Conservation (phyloP, 2,329 filamentous ascomycete genomes). For the Penicillium sp. region DNA sequence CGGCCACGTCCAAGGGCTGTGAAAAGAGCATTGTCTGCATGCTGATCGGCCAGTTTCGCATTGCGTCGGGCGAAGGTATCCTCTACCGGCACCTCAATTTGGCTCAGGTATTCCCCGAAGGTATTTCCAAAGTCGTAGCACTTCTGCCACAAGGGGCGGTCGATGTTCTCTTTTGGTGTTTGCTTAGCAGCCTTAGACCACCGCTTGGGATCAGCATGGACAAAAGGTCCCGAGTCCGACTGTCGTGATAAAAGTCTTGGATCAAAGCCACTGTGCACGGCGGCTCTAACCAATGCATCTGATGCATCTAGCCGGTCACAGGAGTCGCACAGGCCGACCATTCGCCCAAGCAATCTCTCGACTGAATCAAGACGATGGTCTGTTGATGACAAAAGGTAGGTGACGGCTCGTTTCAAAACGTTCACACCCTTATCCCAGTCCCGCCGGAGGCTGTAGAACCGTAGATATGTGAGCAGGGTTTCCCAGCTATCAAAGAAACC, state of each 20-base stretch:
- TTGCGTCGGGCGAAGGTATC: constrained; percentile 17
- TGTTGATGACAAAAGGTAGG: constrained; percentile 39
- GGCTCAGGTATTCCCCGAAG: constrained; percentile 30
- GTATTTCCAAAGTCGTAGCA: constrained; percentile 35
- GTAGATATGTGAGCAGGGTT: constrained; percentile 40
- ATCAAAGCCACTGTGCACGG: constrained; percentile 39
- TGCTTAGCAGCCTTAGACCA: constrained; percentile 32
- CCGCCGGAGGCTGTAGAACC: constrained; percentile 37
- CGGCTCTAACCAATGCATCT: constrained; percentile 35
- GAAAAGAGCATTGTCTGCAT: constrained; percentile 29
- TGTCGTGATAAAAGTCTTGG: constrained; percentile 28
- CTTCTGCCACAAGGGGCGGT: constrained; percentile 33
- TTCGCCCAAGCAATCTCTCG: constrained; percentile 39
- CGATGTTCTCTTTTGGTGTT: constrained; percentile 16
- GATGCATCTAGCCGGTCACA: constrained; percentile 34
- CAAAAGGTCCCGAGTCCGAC: constrained; percentile 27
- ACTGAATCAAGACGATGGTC: constrained; percentile 28
- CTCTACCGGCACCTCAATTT: constrained; percentile 19
- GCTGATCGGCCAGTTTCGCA: constrained; percentile 24
- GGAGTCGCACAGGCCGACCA: constrained; percentile 42
- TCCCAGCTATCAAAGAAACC: constrained; percentile 41
- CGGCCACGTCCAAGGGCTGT: constrained; percentile 20
- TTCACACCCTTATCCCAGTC: constrained; percentile 40
- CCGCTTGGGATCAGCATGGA: constrained; percentile 25
- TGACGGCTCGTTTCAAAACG: constrained; percentile 35